Evolutionary conservation across 768 basidiomycete genomes (phyloP), one percentile per base, ranked within the genome.

Genomic region (Mrakia blollopis): DNA sequence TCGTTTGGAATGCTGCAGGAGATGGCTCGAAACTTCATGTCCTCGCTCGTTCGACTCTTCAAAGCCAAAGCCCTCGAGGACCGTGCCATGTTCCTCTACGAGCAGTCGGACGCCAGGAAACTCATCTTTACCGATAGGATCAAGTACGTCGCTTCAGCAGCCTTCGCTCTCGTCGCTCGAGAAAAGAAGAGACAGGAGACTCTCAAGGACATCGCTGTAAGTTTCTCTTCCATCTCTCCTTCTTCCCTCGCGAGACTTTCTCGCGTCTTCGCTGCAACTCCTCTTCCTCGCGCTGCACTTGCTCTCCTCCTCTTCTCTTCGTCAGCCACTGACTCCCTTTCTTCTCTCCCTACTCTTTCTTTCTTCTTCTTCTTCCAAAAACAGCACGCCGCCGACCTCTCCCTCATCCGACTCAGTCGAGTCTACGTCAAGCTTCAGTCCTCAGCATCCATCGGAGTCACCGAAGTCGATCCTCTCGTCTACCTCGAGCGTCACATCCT

Each of bases 371-470:
- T 54, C 41, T 35, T 44, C 14, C 39, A 11, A 11, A 7, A 50
- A 10, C 76, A 77, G 76, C 30, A 73, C 67, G 62, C 61, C 21
- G 72, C 65, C 63, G 76, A 73, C n/a, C 72, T 68, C 50, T 50
- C 47, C 9, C 50, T 73, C 28, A 28, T 73, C 47, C 44, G 41
- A 9, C 60, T 77, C 37, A 77, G 50, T 67, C 71, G 76, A 63
- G 62, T 69, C 39, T 77, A 73, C 62, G 41, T 73, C 52, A 72
- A 72, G 54, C 76, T 77, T 7, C 76, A 73, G 57, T 5, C 16
- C 3, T n/a, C 32, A 7, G 14, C 35, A 3, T 47, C 41, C 25
- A 68, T 73, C 63, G 30, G 61, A 50, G 14, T 77, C n/a, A 57
- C 65, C 47, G 76, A 77, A 50, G 71, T 72, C 57, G 72, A 72